phyloP scores from a whole-genome alignment of 2,329 filamentous ascomycete species.

The Didymella arachidicola region DNA sequence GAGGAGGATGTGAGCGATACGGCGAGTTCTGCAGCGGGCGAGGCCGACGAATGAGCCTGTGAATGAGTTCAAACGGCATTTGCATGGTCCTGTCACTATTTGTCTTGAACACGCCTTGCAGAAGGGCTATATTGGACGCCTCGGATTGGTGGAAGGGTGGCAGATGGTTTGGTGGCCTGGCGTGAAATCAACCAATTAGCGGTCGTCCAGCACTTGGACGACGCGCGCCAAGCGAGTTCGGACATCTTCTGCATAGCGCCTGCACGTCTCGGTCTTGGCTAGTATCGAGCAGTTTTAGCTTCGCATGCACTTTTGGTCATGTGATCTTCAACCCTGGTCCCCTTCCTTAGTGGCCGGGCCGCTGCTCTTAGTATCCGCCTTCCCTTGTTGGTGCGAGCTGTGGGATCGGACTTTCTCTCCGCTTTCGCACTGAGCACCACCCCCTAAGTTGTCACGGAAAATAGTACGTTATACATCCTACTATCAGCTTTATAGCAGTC shows the following conservation, averaged over 20 bases:
- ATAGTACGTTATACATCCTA: not conserved
- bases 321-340: slow-evolving; percentile 30
- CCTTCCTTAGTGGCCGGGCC: slow-evolving; percentile 32
- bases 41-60: slow-evolving; percentile 17
- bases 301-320: slow-evolving; percentile 34
- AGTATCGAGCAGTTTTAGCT: slow-evolving; percentile 16
- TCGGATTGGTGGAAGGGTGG: slow-evolving; percentile 30
- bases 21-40: slow-evolving; percentile 20
- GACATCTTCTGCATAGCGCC: slow-evolving; percentile 29
- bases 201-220: slow-evolving; percentile 36
- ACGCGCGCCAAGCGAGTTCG: slow-evolving; percentile 29
- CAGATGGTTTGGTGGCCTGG: slow-evolving; percentile 23
- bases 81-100: not conserved
- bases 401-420: slow-evolving; percentile 13
- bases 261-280: slow-evolving; percentile 28
- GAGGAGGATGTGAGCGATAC: slow-evolving; percentile 36
- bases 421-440: slow-evolving; percentile 7
- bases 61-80: not conserved
- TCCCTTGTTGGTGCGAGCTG: slow-evolving; percentile 20
- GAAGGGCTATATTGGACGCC: slow-evolving; percentile 1
- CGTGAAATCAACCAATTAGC: slow-evolving; percentile 39
- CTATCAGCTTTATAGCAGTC: not conserved
- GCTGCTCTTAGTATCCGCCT: slow-evolving; percentile 32
- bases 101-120: slow-evolving; percentile 8
- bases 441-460: not conserved